These are phyloP conservation scores for Flaveria ramosissima DNA, from an alignment of 129 eudicot species.

Conservation along the genomic window DNA sequence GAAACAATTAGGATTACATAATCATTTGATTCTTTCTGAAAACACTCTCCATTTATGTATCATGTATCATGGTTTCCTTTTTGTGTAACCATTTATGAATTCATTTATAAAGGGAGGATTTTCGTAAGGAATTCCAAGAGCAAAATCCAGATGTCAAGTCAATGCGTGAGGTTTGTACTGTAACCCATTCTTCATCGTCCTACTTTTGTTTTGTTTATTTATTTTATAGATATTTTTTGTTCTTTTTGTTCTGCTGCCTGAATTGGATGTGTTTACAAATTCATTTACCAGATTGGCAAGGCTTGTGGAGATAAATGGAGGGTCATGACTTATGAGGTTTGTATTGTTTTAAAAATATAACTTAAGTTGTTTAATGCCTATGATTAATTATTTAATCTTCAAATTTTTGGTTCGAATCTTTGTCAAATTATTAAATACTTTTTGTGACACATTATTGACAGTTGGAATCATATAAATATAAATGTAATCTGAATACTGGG, in stretches of 20 bases:
- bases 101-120: conserved; percentile 69
- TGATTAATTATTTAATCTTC: not conserved
- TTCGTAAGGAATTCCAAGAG: conserved; percentile 84
- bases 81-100: not conserved
- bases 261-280: conserved; percentile 5
- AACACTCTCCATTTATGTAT: not conserved
- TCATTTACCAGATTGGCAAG: conserved; percentile 71
- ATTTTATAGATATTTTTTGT: too few relatives aligned
- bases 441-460: conserved; percentile 8
- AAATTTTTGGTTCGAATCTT: not conserved
- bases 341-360: conserved; percentile 3
- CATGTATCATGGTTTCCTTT: not conserved
- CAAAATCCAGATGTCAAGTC: conserved; percentile 80
- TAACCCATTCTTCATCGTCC: conserved; percentile 5
- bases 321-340: conserved; percentile 87
- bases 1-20: conserved; percentile 6
- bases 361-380: not conserved
- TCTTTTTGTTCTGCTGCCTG: not conserved
- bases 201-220: too few relatives aligned
- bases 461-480: conserved; percentile 2
- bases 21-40: conserved; percentile 5
- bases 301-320: conserved; percentile 99
- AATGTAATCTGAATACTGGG: conserved; percentile 2
- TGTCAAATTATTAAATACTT: conserved; percentile 4
- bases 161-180: conserved; percentile 71